Evolutionary conservation across 2,329 filamentous ascomycete genomes (phyloP), one percentile per base, ranked within the genome.

Genomic region (Talaromyces piceae): DNA sequence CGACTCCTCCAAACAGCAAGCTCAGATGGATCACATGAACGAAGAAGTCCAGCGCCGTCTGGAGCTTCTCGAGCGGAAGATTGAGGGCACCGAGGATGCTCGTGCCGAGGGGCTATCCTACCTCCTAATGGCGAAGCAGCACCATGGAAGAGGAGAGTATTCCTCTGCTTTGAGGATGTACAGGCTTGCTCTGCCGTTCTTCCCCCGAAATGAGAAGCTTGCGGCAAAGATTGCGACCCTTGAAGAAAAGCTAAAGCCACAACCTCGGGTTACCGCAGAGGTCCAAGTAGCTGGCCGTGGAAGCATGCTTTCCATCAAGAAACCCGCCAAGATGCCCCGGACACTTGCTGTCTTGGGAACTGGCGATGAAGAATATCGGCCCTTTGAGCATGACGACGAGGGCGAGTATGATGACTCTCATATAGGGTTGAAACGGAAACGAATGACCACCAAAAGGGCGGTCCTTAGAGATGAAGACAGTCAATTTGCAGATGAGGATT

Each of bases 81-180:
- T 97, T 25, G 87, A 91, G 52, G 81, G 81, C 18, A 80, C 78
- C 43, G 88, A 91, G 31, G 88, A 94, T 60, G 75, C 78, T 23
- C 82, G 87, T 49, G 84, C 88, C 0, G 88, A 95, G 56, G 93
- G 91, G 0, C 70, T 97, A 25, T 87, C 89, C 9, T 89, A 87
- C 60, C 72, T 97, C 28, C 76, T 96, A n/a, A 89, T 93, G 77
- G 91, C 89, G 1, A 87, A 93, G 58, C 90, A 96, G 65, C 87
- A 94, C 63, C 90, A 91, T 63, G 88, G 89, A 48, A 79, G 82
- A 3, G 89, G 89, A 2, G 88, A 96, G 58, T 83, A 94, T 47
- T 75, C 74, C 3, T 87, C 81, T 28, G 89, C 91, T 0, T 71
- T 97, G 54, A 83, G 82, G 59, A 91, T 93, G 82, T 96, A 95